These are phyloP conservation scores for Candida glaebosa DNA, from an alignment of 805 yeast species.

Conservation along the genomic window DNA sequence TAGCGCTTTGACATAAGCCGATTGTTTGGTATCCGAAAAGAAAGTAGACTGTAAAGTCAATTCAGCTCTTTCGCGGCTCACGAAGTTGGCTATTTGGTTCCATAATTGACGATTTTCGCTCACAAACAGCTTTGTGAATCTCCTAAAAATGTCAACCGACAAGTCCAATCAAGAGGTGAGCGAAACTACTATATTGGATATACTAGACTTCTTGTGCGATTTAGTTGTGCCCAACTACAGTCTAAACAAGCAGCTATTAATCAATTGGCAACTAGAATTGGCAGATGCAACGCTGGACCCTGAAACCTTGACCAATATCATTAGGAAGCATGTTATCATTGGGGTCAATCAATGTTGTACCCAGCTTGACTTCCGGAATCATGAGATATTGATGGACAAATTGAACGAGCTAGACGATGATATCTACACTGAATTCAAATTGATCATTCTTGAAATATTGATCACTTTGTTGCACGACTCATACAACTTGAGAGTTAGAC, in stretches of 20 bases:
- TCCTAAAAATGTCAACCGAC: too few species aligned
- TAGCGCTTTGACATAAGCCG: too few species aligned
- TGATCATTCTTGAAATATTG: conserved; percentile 25
- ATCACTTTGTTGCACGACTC: conserved; percentile 19
- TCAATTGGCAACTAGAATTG: conserved; percentile 37
- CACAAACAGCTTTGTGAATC: not conserved
- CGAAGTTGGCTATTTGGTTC: too few species aligned
- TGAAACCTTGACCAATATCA: conserved; percentile 16
- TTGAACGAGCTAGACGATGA: conserved; percentile 19
- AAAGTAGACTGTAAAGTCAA: too few species aligned
- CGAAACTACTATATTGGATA: too few species aligned
- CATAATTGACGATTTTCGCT: too few species aligned
- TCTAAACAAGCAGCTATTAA: conserved; percentile 25
- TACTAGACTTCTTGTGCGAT: conserved; percentile 14
- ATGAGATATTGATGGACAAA: conserved; percentile 10
- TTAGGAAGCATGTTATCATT: conserved; percentile 23
- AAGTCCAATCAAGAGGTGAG: too few species aligned
- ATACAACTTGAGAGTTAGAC: conserved; percentile 22
- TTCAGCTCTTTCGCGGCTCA: too few species aligned
- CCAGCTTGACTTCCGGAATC: conserved; percentile 7
- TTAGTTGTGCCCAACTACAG: conserved; percentile 19
- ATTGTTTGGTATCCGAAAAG: too few species aligned
- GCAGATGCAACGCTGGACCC: conserved; percentile 20
- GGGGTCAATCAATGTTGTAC: conserved; percentile 5
- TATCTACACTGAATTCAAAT: conserved; percentile 25